Conservation (phyloP, 2,329 filamentous ascomycete species). For the Xylariaceae sp. region DNA sequence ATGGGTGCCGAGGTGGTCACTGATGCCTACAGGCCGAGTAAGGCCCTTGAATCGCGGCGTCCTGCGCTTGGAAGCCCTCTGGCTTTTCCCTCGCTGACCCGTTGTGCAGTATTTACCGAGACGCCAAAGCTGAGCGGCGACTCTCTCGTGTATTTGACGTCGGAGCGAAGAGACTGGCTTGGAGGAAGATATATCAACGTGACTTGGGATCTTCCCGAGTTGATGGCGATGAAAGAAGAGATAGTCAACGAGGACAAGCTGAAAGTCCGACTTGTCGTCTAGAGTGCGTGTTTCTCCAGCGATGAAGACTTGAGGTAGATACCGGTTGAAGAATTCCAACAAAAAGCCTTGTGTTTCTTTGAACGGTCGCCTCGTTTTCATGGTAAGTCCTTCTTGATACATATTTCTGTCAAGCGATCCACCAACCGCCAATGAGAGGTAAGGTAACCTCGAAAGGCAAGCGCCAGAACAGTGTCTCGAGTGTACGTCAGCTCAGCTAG, state of each 20-base stretch:
- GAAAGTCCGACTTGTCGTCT: conserved; percentile 19
- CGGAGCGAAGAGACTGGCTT: conserved; percentile 23
- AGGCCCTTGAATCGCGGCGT: conserved; percentile 4
- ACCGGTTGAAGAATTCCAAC: no score
- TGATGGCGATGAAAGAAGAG: conserved; percentile 22
- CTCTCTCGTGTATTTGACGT: conserved; percentile 23
- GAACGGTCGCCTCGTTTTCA: no score
- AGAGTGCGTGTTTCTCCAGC: no score
- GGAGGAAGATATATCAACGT: conserved; percentile 30
- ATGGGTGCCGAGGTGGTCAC: conserved; percentile 13
- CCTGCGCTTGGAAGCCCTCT: conserved; percentile 9
- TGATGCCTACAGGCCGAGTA: conserved; percentile 1
- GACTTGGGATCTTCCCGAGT: conserved; percentile 31
- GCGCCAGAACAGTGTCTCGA: no score
- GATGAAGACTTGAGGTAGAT: no score
- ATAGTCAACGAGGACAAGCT: conserved; percentile 22
- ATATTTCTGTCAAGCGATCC: no score
- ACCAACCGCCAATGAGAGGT: no score
- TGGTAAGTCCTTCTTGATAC: no score
- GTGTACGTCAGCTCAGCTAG: no score
- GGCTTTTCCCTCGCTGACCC: neutral
- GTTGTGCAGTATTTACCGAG: conserved; percentile 16
- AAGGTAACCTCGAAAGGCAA: no score
- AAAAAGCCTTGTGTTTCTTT: no score
- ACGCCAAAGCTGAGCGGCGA: conserved; percentile 21